A percentile compares a stretch with the other conserved stretches of the same genome.
These are phyloP conservation scores for Fusarium abutilonis DNA, from an alignment of 2,329 filamentous ascomycete genomes.

Conservation along the genomic window DNA sequence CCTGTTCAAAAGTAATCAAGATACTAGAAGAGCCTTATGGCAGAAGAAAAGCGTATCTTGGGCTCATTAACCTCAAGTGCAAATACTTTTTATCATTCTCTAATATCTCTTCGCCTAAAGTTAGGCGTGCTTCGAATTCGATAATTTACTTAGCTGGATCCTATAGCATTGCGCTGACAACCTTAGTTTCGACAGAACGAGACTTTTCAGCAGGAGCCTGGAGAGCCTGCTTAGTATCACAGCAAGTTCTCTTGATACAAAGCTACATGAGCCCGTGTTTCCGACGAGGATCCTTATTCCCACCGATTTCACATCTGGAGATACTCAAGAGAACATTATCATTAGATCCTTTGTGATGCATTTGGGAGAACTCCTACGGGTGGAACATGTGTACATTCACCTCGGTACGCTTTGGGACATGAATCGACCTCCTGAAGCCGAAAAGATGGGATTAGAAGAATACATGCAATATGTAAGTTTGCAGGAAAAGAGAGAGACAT, in stretches of 20 bases:
- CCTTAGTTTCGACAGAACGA: constrained; percentile 33
- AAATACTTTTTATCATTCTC: too few species aligned
- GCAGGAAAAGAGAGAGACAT: not conserved
- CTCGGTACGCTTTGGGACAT: constrained; percentile 37
- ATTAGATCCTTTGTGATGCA: constrained; percentile 40
- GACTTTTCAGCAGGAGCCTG: constrained; percentile 43
- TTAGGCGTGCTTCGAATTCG: too few species aligned
- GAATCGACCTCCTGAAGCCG: constrained; percentile 10
- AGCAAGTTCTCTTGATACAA: not conserved
- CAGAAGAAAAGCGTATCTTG: too few species aligned
- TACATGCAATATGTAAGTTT: constrained; percentile 47
- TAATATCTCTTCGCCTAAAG: too few species aligned
- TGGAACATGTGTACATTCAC: constrained; percentile 26
- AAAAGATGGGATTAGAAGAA: constrained; percentile 29
- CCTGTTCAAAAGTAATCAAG: too few species aligned
- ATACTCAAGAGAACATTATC: constrained; percentile 19
- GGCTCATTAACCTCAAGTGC: too few species aligned
- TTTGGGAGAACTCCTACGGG: constrained; percentile 36
- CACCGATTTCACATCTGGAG: constrained; percentile 33
- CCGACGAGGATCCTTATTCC: constrained; percentile 43
- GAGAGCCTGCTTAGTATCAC: constrained; percentile 40
- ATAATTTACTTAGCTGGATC: too few species aligned
- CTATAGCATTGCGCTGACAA: constrained; percentile 1
- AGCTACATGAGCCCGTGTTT: not conserved
- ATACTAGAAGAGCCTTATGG: too few species aligned